phyloP scores from a whole-genome alignment of 2,329 filamentous ascomycete species.

The Ophiosphaerella narmari region DNA sequence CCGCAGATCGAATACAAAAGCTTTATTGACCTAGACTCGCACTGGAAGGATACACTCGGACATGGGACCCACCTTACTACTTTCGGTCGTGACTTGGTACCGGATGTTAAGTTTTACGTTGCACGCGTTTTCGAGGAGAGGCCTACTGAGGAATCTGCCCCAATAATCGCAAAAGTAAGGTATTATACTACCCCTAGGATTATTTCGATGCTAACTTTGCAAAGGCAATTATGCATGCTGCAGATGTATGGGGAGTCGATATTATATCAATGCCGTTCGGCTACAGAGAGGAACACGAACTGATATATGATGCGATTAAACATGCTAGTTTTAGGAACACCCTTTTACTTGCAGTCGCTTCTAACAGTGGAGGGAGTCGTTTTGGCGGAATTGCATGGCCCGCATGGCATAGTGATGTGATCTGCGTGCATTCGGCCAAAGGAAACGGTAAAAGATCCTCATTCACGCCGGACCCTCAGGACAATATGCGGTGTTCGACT shows the following conservation, averaged over 20 bases:
- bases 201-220: not conserved
- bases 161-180: not conserved
- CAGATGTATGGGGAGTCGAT: constrained; percentile 4
- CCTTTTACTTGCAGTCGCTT: constrained; percentile 8
- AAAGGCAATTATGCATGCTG: constrained; percentile 7
- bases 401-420: constrained; percentile 1
- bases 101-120: not conserved
- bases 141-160: no score
- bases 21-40: not conserved
- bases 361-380: constrained; percentile 4
- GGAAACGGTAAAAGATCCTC: not conserved
- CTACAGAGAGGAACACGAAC: not conserved
- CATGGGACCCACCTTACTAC: constrained; percentile 1
- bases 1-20: not conserved
- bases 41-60: not conserved
- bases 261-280: constrained; percentile 11
- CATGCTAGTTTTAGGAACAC: not conserved
- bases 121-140: not conserved
- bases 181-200: not conserved
- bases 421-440: constrained; percentile 2
- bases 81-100: not conserved
- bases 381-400: constrained; percentile 1
- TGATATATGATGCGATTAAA: constrained; percentile 1
- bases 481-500: not conserved
- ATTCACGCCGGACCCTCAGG: constrained; percentile 1